Evolutionary conservation across 495 filamentous ascomycete species (phyloP).

Genomic region (Beverwykella pulmonaria): DNA sequence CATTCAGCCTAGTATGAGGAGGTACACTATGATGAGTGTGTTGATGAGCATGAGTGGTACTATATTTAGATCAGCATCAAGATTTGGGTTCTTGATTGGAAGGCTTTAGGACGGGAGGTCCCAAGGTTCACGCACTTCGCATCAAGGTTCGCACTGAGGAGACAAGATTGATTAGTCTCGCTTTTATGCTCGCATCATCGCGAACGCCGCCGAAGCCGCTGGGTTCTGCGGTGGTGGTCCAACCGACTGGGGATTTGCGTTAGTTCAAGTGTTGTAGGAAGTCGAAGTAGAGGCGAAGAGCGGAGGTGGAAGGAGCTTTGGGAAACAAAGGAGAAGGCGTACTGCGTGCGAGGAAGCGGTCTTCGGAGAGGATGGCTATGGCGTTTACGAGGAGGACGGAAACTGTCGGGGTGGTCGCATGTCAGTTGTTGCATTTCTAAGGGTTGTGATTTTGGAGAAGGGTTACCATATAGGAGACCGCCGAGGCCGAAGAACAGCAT

Average conservation of each 20-base stretch:
- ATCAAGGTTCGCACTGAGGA: slow-evolving; percentile 88
- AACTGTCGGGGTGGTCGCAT: slow-evolving; percentile 52
- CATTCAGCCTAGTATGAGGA: slow-evolving; percentile 69
- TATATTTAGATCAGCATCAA: slow-evolving; percentile 46
- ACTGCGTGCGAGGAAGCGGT: slow-evolving; percentile 96
- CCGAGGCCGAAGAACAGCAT: slow-evolving; percentile 74
- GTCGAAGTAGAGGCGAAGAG: no score
- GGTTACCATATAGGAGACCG: slow-evolving; percentile 69
- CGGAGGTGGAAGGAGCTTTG: neutral
- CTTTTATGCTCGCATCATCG: slow-evolving; percentile 80
- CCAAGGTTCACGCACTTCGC: slow-evolving; percentile 70
- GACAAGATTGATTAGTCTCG: slow-evolving; percentile 84
- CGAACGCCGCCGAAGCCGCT: slow-evolving; percentile 67
- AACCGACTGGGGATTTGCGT: slow-evolving; percentile 68
- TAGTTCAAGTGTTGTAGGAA: neutral
- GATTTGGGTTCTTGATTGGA: no score
- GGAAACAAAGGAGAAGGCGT: slow-evolving; percentile 48
- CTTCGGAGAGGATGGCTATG: slow-evolving; percentile 93
- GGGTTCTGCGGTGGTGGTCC: slow-evolving; percentile 71
- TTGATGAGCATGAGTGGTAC: slow-evolving; percentile 95
- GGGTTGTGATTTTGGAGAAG: neutral
- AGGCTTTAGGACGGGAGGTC: neutral
- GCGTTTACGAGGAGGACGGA: slow-evolving; percentile 88
- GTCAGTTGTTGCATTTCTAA: slow-evolving; percentile 11
- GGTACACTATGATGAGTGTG: slow-evolving; percentile 62